Evolutionary conservation across 2,329 filamentous ascomycete species (phyloP), one percentile per base, ranked within the genome.

Genomic region (Cyanodermella asteris): DNA sequence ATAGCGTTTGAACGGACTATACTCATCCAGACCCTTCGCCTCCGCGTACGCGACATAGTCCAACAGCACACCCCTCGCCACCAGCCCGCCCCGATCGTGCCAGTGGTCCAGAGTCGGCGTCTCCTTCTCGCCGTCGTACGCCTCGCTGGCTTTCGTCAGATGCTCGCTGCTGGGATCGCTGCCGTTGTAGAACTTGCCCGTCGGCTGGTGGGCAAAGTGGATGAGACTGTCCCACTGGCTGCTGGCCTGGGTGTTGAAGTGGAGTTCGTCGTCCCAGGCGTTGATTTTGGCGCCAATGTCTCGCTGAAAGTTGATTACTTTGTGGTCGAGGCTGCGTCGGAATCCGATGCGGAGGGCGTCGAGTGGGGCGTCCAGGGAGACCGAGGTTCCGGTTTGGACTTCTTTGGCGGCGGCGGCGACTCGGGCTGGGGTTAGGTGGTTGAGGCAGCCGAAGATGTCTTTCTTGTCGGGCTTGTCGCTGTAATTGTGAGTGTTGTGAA

Each of bases 371-470:
- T 32, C 29, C 4, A 38, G 42, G 7, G 59, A 52, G 3, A 65
- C 49, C 33, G 64, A 54, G 25, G 66, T 59, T 9, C 64, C 64
- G 3, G 56, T 61, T 22, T 44, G 44, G 29, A 68, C 64, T 34
- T 66, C 60, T 19, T 19, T 19, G 16, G 46, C 47, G 3, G 64
- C 61, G 7, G 53, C 53, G 23, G 58, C 55, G 18, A 68, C 61
- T 9, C 62, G 49, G 4, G 49, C 42, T 1, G 61, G 61, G 0
- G 62, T 68, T 10, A 66, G 46, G 6, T 67, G 53, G 29, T 68
- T 67, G 21, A 67, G 37, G 22, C 62, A 50, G 8, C 56, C 56
- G 25, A 56, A 34, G 62, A 87, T 51, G 64, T 77, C 40, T 67
- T 76, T n/a, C n/a, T n/a, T n/a, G n/a, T n/a, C n/a, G n/a, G n/a